Evolutionary conservation across 495 filamentous ascomycete species (phyloP).

Genomic region (Tirmania nivea): DNA sequence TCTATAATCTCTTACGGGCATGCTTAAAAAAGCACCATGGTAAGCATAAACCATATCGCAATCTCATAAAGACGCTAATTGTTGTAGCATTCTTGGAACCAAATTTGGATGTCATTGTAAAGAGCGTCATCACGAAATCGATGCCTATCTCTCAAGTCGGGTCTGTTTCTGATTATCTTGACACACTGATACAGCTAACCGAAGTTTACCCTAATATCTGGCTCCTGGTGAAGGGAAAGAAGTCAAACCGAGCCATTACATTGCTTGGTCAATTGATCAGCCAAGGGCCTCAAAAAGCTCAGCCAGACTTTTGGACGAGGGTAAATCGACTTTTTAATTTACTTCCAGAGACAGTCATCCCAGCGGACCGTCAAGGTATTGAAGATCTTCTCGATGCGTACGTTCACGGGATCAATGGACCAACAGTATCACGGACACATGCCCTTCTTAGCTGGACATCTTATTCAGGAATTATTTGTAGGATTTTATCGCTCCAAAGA

Average conservation of each 20-base stretch:
- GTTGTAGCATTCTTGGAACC: constrained; percentile 24
- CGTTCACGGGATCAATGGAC: constrained; percentile 42
- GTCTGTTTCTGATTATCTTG: constrained; percentile 47
- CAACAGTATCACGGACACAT: constrained; percentile 51
- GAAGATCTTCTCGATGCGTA: constrained; percentile 39
- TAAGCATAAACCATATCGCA: not conserved
- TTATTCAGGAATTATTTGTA: constrained; percentile 33
- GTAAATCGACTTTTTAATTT: constrained; percentile 35
- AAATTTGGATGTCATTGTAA: constrained; percentile 40
- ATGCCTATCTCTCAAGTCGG: constrained; percentile 45
- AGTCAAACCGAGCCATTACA: constrained; percentile 25
- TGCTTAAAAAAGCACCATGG: not conserved
- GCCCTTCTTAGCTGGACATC: constrained; percentile 43
- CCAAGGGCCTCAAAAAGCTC: constrained; percentile 56
- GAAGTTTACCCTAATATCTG: constrained; percentile 43
- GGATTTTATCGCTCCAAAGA: constrained; percentile 2
- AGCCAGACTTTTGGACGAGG: constrained; percentile 46
- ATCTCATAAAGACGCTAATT: not conserved
- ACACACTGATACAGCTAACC: constrained; percentile 41
- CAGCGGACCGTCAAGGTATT: constrained; percentile 27
- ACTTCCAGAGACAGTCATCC: constrained; percentile 34
- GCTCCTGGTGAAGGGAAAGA: constrained; percentile 30
- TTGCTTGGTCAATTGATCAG: constrained; percentile 53
- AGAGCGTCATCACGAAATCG: constrained; percentile 43
- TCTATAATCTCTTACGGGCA: constrained; percentile 40